A percentile compares a stretch with the other conserved stretches of the same genome.
Conservation (phyloP, 768 basidiomycete species). For the Tricholoma sp. region DNA sequence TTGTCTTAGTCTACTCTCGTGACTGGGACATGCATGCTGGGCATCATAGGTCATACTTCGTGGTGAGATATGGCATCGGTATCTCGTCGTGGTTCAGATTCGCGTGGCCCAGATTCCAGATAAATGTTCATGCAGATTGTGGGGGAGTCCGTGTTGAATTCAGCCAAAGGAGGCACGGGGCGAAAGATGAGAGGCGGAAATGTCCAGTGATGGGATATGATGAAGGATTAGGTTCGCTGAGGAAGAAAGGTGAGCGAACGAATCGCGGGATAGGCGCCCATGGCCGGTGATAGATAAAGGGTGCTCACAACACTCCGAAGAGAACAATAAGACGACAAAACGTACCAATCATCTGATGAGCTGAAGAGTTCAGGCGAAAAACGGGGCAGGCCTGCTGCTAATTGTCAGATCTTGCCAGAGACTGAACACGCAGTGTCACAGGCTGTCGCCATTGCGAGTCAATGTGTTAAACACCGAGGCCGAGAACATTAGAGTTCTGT, state of each 20-base stretch:
- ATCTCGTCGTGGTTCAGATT: not conserved
- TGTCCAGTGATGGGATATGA: not conserved
- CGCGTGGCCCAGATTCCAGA: not conserved
- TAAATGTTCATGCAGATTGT: not conserved
- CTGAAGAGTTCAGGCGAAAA: too few species aligned
- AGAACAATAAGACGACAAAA: not conserved
- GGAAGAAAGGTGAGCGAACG: not conserved
- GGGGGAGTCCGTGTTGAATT: not conserved
- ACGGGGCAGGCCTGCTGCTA: too few species aligned
- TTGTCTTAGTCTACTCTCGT: not conserved
- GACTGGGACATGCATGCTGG: not conserved
- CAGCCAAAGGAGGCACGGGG: not conserved
- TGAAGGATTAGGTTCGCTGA: not conserved
- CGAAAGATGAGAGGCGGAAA: not conserved
- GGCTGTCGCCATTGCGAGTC: too few species aligned
- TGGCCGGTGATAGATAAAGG: not conserved
- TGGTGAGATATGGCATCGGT: not conserved
- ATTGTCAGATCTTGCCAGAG: too few species aligned
- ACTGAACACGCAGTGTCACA: too few species aligned
- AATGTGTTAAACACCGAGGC: too few species aligned
- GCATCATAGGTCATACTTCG: not conserved
- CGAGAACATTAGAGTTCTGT: too few species aligned
- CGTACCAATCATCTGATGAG: not conserved
- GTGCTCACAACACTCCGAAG: not conserved
- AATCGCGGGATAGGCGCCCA: not conserved